Percentiles rank a stretch among this genome's conserved stretches.
Evolutionary conservation across 495 filamentous ascomycete species (phyloP).

Genomic region (Terfezia boudieri): DNA sequence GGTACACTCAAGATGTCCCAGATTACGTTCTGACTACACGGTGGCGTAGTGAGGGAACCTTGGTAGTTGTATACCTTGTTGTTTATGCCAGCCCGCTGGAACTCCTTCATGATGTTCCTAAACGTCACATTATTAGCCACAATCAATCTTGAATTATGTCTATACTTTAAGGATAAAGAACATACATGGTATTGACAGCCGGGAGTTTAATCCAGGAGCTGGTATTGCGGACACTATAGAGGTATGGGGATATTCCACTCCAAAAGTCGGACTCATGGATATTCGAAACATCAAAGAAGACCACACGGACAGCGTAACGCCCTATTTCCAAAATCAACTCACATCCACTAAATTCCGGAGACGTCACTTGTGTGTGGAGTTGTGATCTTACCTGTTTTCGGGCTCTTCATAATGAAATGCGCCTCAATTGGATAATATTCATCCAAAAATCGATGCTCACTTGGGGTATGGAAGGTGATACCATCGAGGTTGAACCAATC

Average conservation of each 20-base stretch:
- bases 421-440: slow-evolving; percentile 36
- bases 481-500: slow-evolving; percentile 31
- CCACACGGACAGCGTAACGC: slow-evolving; percentile 31
- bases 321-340: not conserved
- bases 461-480: slow-evolving; percentile 50
- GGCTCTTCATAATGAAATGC: slow-evolving; percentile 38
- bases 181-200: not conserved
- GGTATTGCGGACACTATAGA: not conserved
- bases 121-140: slow-evolving; percentile 20
- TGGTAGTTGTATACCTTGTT: slow-evolving; percentile 25
- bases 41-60: slow-evolving; percentile 46
- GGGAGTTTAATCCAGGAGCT: not conserved
- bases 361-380: not conserved
- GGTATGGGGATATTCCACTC: not conserved
- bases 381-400: not conserved
- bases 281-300: slow-evolving; percentile 32
- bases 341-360: not conserved
- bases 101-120: slow-evolving; percentile 5
- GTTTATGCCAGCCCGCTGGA: not conserved
- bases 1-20: slow-evolving; percentile 37
- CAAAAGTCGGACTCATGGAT: not conserved
- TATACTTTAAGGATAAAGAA: not conserved
- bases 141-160: too few relatives aligned
- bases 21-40: slow-evolving; percentile 36
- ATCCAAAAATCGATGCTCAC: slow-evolving; percentile 34